Base-by-base conservation (phyloP, 306 rosid genomes). In the Vigna unguiculata region DNA sequence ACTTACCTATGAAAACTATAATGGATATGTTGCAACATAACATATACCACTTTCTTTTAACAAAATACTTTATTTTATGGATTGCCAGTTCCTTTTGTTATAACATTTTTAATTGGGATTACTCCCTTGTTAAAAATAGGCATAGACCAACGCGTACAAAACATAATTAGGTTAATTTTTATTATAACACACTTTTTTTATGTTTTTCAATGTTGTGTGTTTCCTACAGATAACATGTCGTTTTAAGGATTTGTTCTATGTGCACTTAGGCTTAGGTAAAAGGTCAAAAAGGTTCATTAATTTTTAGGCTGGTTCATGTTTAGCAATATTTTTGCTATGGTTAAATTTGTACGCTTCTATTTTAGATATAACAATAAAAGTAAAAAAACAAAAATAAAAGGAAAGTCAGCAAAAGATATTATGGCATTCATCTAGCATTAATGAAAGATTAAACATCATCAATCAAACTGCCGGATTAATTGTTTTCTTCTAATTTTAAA, bases 1-100 rank as follows among this genome's bases (percentile, higher is more conserved):
- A 49, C 25, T 49, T 68, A 67, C 25, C 59, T 66, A 72, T 58
- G 62, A 53, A 63, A 59, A 51, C 20, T 74, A 34, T 43, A 12
- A 20, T 22, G 16, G 78, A 22, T 21, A 54, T 52, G 68, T 59
- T 68, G 68, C 69, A 53, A 51, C 43, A 11, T 46, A 21, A 49
- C 67, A 74, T 61, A 43, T 54, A 53, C 11, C 11, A 64, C 11
- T 60, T 71, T 24, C 52, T 62, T 24, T 57, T 28, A 15, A 15
- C 41, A 5, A 14, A 28, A 28, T 58, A 28, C 1, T 28, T 58
- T 19, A 48, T 60, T 47, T 59, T 59, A 14, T 60, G 52, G 9
- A 36, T 71, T 5, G 19, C 20, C 28, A 36, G 16, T 9, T 40
- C 57, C 68, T 40, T 62, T n/a, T 2, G 25, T 63, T 49, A 30